Evolutionary conservation across 352 stramenopile species (phyloP).

Genomic region (Pythium biforme): DNA sequence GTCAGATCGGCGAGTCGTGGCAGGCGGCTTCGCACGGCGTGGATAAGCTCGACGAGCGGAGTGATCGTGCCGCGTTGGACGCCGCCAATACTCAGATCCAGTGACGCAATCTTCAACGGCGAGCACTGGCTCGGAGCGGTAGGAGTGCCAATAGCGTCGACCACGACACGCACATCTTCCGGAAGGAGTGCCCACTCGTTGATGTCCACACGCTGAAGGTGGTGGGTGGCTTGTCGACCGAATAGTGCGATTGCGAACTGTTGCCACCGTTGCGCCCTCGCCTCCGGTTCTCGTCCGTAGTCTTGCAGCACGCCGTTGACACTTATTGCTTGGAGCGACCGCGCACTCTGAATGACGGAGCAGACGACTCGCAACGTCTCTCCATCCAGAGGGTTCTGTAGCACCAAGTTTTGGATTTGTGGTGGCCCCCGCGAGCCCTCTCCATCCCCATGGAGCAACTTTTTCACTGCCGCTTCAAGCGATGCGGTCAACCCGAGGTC

Average conservation of each 20-base stretch:
- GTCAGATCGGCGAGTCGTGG: background rate
- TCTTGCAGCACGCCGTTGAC: background rate
- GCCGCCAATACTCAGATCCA: background rate
- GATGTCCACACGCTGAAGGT: background rate
- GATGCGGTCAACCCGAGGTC: background rate
- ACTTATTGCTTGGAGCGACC: background rate
- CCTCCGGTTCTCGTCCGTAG: conserved; percentile 6
- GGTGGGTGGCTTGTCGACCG: background rate
- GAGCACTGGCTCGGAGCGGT: background rate
- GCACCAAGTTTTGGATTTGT: background rate
- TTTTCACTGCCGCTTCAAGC: background rate
- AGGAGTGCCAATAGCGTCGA: background rate
- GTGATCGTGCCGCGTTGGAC: background rate
- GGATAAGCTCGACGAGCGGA: background rate
- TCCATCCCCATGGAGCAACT: background rate
- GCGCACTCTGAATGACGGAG: background rate
- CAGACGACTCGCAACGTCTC: background rate
- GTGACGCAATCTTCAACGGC: background rate
- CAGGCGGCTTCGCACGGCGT: background rate
- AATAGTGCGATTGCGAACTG: background rate
- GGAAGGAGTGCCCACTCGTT: conserved; percentile 6
- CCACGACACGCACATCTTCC: background rate
- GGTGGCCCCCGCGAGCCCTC: background rate
- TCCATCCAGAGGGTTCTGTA: background rate
- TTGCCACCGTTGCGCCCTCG: background rate